Evolutionary conservation across 345 rosid genomes (phyloP).

Genomic region (Eucalyptus sideroxylon): DNA sequence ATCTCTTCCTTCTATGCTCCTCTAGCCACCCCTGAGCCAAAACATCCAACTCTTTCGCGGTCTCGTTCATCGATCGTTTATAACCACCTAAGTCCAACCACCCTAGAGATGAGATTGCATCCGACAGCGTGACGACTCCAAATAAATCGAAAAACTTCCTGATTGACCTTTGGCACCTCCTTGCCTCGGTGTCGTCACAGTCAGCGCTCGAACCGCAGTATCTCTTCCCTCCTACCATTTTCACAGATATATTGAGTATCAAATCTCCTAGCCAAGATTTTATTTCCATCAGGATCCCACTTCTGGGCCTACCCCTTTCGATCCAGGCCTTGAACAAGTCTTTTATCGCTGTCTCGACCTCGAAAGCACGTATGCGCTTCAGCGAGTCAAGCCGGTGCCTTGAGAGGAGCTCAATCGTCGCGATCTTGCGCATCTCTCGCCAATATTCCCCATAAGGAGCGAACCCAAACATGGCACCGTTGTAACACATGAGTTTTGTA

Average conservation of each 20-base stretch:
- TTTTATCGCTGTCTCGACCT: background rate
- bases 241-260: slow-evolving; percentile 3
- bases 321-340: background rate
- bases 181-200: background rate
- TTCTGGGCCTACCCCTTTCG: background rate
- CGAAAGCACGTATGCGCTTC: slow-evolving; percentile 6
- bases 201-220: background rate
- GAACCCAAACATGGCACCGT: slow-evolving; percentile 22
- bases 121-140: slow-evolving; percentile 12
- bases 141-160: slow-evolving; percentile 2
- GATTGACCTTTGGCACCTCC: background rate
- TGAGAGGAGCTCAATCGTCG: slow-evolving; percentile 10
- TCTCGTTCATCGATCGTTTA: slow-evolving; percentile 18
- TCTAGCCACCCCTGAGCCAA: slow-evolving; percentile 16
- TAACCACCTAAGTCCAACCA: slow-evolving; percentile 23
- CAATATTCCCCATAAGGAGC: slow-evolving; percentile 26
- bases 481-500: slow-evolving; percentile 9
- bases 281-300: slow-evolving; percentile 8
- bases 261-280: slow-evolving; percentile 23
- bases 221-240: slow-evolving; percentile 20
- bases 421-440: slow-evolving; percentile 22
- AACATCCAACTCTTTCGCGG: slow-evolving; percentile 17
- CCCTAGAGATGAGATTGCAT: slow-evolving; percentile 24
- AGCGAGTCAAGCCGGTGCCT: slow-evolving; percentile 9
- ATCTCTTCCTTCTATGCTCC: slow-evolving; percentile 22